Evolutionary conservation across 768 basidiomycete genomes (phyloP), one percentile per base, ranked within the genome.

Genomic region (Mycena haematopus): DNA sequence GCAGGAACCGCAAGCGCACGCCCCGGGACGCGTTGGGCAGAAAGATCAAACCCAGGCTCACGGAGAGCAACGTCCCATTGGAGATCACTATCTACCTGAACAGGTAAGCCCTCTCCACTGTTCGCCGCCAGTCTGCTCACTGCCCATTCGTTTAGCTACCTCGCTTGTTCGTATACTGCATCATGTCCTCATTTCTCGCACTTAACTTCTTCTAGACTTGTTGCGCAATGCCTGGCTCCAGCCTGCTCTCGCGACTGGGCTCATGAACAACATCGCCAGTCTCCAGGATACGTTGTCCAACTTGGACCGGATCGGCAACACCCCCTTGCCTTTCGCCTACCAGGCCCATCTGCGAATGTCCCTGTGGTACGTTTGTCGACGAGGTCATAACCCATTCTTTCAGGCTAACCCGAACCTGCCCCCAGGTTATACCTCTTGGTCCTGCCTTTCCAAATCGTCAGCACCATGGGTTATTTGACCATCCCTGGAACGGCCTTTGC

Each of bases 261-360:
- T 87, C 52, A 77, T 80, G 36, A 80, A 73, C 63, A 80, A 77
- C 36, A 74, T 89, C 55, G 71, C 75, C 5, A 63, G 70, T 25
- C 72, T 89, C 44, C 86, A 87, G 69, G 87, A 89, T 62, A 81
- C 84, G 0, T 71, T 86, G 7, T 77, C 80, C 24, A 84, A 86
- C 69, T 75, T 89, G 19, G 87, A 89, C 61, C 80, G 87, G 49
- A 86, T 89, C 62, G 80, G 81, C 57, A 87, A 83, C 65, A 88
- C 86, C 0, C 88, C 88, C 9, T 74, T 89, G 56, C 87, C 87
- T 0, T 89, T n/a, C n/a, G n/a, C n/a, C n/a, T n/a, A n/a, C n/a
- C n/a, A n/a, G n/a, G n/a, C n/a, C n/a, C n/a, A n/a, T n/a, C n/a
- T n/a, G n/a, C n/a, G n/a, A n/a, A n/a, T n/a, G n/a, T n/a, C n/a